Evolutionary conservation across 164 flowering plant species (phyloP).

Genomic region (Vitis cinerea): DNA sequence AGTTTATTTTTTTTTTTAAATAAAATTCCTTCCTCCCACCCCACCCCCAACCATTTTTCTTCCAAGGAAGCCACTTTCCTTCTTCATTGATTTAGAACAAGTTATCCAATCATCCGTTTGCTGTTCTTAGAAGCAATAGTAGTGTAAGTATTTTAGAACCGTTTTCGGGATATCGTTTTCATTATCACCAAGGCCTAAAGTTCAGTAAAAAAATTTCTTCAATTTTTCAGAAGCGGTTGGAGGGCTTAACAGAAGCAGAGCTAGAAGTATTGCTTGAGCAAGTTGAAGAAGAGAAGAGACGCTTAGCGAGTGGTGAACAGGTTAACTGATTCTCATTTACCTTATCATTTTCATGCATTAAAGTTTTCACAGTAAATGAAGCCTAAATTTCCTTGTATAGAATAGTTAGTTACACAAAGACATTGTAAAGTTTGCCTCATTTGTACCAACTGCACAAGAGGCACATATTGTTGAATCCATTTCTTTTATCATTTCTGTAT

Average conservation of each 20-base stretch:
- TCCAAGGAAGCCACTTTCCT: not conserved
- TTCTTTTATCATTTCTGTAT: not conserved
- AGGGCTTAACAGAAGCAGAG: constrained; percentile 86
- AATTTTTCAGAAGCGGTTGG: constrained; percentile 73
- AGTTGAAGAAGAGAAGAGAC: constrained; percentile 86
- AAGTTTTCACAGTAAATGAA: not conserved
- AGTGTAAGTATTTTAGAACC: not conserved
- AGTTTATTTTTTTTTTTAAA: too few relatives aligned
- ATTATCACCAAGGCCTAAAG: not conserved
- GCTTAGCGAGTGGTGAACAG: constrained; percentile 45
- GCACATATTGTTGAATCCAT: not conserved
- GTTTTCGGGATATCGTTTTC: not conserved
- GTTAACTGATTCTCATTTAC: constrained; percentile 24
- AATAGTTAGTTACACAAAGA: not conserved
- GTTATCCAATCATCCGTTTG: too few relatives aligned
- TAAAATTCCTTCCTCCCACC: not conserved
- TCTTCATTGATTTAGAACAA: not conserved
- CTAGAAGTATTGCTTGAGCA: constrained; percentile 75
- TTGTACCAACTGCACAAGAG: not conserved
- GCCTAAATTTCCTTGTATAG: not conserved
- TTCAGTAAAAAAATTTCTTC: not conserved
- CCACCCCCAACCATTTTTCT: not conserved
- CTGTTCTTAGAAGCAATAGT: too few relatives aligned
- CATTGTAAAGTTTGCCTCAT: not conserved
- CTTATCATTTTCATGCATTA: not conserved